A percentile compares a stretch with the other conserved stretches of the same genome.
Evolutionary conservation across 352 stramenopile genomes (phyloP).

Genomic region (Phytophthora meadii): DNA sequence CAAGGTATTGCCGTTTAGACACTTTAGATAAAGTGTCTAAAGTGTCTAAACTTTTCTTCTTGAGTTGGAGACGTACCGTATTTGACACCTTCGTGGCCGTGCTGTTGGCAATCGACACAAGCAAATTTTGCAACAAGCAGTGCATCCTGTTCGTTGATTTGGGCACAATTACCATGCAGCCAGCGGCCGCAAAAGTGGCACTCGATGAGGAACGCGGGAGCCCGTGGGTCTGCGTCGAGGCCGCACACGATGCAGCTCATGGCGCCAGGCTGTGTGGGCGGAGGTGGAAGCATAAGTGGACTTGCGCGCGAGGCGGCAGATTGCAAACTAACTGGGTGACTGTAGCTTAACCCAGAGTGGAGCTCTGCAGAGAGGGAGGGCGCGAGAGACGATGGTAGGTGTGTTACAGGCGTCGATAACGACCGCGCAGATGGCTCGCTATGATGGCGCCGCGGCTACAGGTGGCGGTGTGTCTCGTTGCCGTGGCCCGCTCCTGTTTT

Average conservation of each 20-base stretch:
- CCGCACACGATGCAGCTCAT: slow-evolving; percentile 36
- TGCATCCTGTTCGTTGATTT: slow-evolving; percentile 63
- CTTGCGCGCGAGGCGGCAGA: slow-evolving; percentile 19
- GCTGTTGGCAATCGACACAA: slow-evolving; percentile 49
- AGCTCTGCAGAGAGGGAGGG: slow-evolving; percentile 13
- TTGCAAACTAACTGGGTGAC: slow-evolving; percentile 19
- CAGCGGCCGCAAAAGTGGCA: slow-evolving; percentile 75
- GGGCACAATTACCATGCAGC: slow-evolving; percentile 63
- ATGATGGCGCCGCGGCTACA: slow-evolving; percentile 18
- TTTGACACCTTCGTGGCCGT: slow-evolving; percentile 46
- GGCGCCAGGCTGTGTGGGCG: neutral
- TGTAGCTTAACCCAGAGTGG: slow-evolving; percentile 15
- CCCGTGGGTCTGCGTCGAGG: slow-evolving; percentile 34
- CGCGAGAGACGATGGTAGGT: slow-evolving; percentile 15
- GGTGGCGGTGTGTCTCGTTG: slow-evolving; percentile 16
- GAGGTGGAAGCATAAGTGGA: slow-evolving; percentile 18
- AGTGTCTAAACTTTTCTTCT: too few species aligned
- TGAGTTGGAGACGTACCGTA: slow-evolving; percentile 33
- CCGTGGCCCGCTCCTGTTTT: slow-evolving; percentile 13
- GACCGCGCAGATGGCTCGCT: slow-evolving; percentile 20
- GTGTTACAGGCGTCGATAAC: slow-evolving; percentile 21
- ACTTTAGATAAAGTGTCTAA: neutral
- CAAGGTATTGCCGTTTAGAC: too few species aligned
- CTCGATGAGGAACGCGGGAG: slow-evolving; percentile 61
- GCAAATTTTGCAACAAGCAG: slow-evolving; percentile 67